A percentile compares a stretch with the other conserved stretches of the same genome.
Conservation (phyloP, 2,329 filamentous ascomycete species). For the Ascochyta lentis region DNA sequence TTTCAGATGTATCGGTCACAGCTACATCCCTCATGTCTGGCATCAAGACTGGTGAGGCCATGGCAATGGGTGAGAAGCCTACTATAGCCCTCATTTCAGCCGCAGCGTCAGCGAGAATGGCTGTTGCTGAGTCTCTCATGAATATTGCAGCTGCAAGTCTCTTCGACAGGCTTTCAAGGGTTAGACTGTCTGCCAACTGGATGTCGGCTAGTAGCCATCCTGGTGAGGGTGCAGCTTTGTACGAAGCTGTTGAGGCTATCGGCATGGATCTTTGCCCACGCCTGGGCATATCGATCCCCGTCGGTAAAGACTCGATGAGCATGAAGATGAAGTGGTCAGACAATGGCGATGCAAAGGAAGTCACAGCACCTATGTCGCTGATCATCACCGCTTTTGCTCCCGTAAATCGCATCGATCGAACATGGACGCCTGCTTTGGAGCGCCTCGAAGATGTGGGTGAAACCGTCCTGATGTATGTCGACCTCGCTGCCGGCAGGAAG, state of each 20-base stretch:
- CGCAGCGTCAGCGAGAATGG: conserved; percentile 92
- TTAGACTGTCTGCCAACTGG: conserved; percentile 96
- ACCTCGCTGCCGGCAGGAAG: conserved; percentile 81
- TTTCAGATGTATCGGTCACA: conserved; percentile 93
- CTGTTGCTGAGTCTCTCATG: conserved; percentile 90
- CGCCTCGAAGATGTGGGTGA: conserved; percentile 87
- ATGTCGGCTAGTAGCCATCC: conserved; percentile 96
- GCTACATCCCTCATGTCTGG: conserved; percentile 78
- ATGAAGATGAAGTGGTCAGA: conserved; percentile 94
- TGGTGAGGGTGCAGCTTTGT: conserved; percentile 89
- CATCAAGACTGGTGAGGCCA: conserved; percentile 86
- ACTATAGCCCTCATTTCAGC: conserved; percentile 87
- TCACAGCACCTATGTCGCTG: conserved; percentile 89
- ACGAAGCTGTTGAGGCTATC: conserved; percentile 91
- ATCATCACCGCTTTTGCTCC: conserved; percentile 90
- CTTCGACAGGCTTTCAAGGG: conserved; percentile 74
- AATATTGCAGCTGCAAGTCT: conserved; percentile 85
- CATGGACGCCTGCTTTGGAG: conserved; percentile 91
- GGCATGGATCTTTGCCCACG: conserved; percentile 90
- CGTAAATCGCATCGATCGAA: conserved; percentile 80
- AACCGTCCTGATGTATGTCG: conserved; percentile 86
- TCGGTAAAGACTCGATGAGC: conserved; percentile 97
- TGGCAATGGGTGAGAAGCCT: conserved; percentile 95
- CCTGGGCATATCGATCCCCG: conserved; percentile 91
- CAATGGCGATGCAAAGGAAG: conserved; percentile 74